phyloP scores from a whole-genome alignment of 2,329 filamentous ascomycete species.

The Sporothrix curviconia region DNA sequence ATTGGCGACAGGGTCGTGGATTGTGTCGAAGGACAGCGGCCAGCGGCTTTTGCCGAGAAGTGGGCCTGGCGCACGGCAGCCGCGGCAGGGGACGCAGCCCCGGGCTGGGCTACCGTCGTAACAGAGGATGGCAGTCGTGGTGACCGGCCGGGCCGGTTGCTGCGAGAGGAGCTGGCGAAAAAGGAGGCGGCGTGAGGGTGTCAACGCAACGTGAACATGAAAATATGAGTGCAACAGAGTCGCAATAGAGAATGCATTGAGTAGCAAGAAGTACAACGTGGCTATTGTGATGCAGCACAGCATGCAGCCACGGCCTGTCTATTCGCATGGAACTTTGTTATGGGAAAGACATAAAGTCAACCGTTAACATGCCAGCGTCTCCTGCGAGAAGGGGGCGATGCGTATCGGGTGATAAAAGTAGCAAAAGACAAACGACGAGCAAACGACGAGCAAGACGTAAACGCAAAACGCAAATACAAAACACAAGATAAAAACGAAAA shows the following conservation, averaged over 20 bases:
- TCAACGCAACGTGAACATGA: constrained; percentile 27
- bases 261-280: too few relatives aligned
- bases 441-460: too few relatives aligned
- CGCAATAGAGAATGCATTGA: neutral
- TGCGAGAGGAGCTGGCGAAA: constrained; percentile 43
- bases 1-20: constrained; percentile 57
- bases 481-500: too few relatives aligned
- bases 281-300: too few relatives aligned
- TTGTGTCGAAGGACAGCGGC: constrained; percentile 41
- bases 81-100: constrained; percentile 9
- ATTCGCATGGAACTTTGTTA: too few relatives aligned
- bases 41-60: constrained; percentile 47
- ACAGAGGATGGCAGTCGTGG: constrained; percentile 51
- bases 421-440: neutral
- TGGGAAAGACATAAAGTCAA: too few relatives aligned
- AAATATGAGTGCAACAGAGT: neutral
- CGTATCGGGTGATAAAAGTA: neutral
- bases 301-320: too few relatives aligned
- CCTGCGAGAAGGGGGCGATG: too few relatives aligned
- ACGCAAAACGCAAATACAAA: too few relatives aligned
- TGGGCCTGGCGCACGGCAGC: constrained; percentile 57
- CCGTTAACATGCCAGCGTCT: too few relatives aligned
- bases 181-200: too few relatives aligned
- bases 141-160: constrained; percentile 39
- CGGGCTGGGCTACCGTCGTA: constrained; percentile 33